Base-by-base conservation (phyloP, 2,329 filamentous ascomycete species). In the Polychaeton citri region DNA sequence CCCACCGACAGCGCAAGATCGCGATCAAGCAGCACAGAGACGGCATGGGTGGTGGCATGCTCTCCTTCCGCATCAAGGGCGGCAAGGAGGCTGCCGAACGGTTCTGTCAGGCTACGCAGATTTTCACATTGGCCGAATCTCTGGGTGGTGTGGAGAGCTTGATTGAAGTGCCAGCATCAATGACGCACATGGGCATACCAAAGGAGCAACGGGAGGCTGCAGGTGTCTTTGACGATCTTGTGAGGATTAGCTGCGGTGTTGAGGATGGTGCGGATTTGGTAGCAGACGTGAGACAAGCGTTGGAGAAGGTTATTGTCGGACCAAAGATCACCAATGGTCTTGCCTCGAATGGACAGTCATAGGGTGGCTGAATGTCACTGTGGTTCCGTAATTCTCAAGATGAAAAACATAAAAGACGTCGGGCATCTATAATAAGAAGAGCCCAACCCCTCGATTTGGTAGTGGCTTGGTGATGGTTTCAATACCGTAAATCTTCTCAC, bases 111-210 rank as follows among this genome's bases (percentile, higher is more conserved):
- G 65, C 72, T 40, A 95, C 87, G 30, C 76, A 76, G 53, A 77
- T 98, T 59, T 96, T 94, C 64, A 94, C 86, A 2, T 71, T 98
- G 5, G 90, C 90, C 19, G 90, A 98, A 70, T 84, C 76, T 40
- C 65, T 98, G 17, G 90, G 90, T 41, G 90, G 88, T 37, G 81
- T 98, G 33, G 90, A 98, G 72, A 82, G 75, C 53, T 69, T 98
- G 43, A 79, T 87, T 49, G 90, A 98, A 64, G 75, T 98, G 2
- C 90, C 90, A 16, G 83, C 82, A 51, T 83, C 78, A 62, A 98
- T 98, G 90, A 98, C 90, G 13, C 90, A 98, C 61, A 83, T 86
- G 17, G 90, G 88, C 40, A 98, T 98, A 46, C 90, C 90, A 34
- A 76, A 73, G 57, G 86, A 86, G 42, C 77, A 93, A 67, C 72